Evolutionary conservation across 2,329 filamentous ascomycete genomes (phyloP), one percentile per base, ranked within the genome.

Genomic region (Nothomitra cinnamomea): DNA sequence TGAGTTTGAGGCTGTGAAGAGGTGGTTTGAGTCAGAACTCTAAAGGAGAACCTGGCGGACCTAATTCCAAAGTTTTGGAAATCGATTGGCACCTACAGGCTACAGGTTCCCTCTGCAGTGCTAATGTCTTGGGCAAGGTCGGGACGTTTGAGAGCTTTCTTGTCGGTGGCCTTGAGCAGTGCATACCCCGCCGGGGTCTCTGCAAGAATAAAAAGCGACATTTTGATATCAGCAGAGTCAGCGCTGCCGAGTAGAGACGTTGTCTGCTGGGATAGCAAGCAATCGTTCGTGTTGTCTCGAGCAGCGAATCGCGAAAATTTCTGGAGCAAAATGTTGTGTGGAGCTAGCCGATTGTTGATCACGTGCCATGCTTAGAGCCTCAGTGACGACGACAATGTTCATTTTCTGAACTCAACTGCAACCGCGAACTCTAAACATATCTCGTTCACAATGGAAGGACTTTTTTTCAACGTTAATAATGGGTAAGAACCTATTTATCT

Each of bases 131-230:
- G 76, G 53, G 79, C 77, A 58, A 94, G 71, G 65, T 89, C 82
- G 70, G 90, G 84, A 64, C 85, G 82, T 70, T 94, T 92, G 60
- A 98, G 76, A 56, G 96, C 79, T 76, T 96, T 96, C 80, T 95
- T 96, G 78, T 96, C 90, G 69, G 89, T 87, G 63, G 90, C 85
- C 78, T 98, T 96, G 75, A 98, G 88, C 69, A 98, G 80, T 70
- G 89, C 92, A 75, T 96, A 96, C 69, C 92, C 94, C 62, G 89
- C 89, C 71, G 86, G 87, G 69, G 89, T 95, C 73, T 95, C 89
- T 65, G 84, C 84, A 63, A 95, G 82, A 72, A 95, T 85, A 72
- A 94, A 94, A 68, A 92, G 81, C 72, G 85, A 84, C 85, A 92
- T 92, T 60, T 61, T 80, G 69, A 58, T 58, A 61, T 10, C 10